These are phyloP conservation scores for Mycena crocata DNA, from an alignment of 768 basidiomycete species.

Conservation along the genomic window DNA sequence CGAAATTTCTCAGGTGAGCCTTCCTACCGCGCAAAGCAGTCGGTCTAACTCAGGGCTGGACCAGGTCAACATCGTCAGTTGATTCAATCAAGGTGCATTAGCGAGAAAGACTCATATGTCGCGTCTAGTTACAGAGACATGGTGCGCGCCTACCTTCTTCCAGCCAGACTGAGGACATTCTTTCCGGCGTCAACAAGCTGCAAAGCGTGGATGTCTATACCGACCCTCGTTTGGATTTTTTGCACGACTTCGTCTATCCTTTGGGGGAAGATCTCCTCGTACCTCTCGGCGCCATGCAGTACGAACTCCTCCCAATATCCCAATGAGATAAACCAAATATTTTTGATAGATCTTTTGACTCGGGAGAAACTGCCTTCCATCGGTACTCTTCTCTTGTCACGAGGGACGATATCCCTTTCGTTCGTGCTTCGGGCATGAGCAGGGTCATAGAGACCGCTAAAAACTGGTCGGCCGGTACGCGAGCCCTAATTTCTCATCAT, in stretches of 20 bases:
- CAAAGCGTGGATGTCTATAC: constrained; percentile 56
- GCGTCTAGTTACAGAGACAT: constrained; percentile 78
- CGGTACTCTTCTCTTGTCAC: constrained; percentile 66
- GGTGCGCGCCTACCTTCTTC: constrained; percentile 81
- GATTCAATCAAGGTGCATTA: neutral
- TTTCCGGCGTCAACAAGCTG: constrained; percentile 65
- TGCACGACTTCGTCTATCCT: constrained; percentile 67
- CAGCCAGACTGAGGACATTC: constrained; percentile 55
- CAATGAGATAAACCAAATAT: neutral
- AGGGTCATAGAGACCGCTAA: constrained; percentile 77
- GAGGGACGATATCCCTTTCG: constrained; percentile 59
- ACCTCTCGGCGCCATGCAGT: constrained; percentile 76
- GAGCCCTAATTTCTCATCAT: neutral
- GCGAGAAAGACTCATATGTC: neutral
- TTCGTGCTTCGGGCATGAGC: constrained; percentile 57
- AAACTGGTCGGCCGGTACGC: constrained; percentile 76
- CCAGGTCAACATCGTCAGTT: constrained; percentile 72
- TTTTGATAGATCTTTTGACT: constrained; percentile 39
- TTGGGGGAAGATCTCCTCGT: constrained; percentile 70
- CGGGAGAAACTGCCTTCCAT: constrained; percentile 62
- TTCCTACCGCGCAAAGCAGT: neutral
- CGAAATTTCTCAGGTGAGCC: constrained; percentile 24
- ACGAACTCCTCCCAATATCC: constrained; percentile 31
- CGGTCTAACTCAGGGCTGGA: neutral
- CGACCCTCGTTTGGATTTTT: constrained; percentile 64